Percentiles rank a stretch among this genome's conserved stretches.
Conservation (phyloP, 805 yeast genomes). For the Saturnispora sekii region DNA sequence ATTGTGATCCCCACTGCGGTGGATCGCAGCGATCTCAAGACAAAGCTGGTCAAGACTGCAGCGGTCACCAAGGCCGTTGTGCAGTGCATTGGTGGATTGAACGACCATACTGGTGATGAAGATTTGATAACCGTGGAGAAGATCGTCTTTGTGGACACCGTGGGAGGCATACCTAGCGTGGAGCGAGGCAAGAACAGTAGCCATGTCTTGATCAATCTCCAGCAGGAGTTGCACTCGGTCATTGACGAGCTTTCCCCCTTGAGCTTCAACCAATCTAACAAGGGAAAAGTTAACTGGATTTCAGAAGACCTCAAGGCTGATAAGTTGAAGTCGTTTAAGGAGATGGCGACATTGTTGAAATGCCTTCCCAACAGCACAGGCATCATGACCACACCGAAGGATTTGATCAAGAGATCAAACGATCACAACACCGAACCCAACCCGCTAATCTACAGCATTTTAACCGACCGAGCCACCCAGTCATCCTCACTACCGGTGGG, state of each 20-base stretch:
- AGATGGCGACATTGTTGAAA: conserved; percentile 50
- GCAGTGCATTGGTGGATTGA: conserved; percentile 24
- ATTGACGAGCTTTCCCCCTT: conserved; percentile 40
- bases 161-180: conserved; percentile 86
- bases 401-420: conserved; percentile 45
- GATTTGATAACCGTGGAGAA: conserved; percentile 61
- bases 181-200: conserved; percentile 65
- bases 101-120: conserved; percentile 13
- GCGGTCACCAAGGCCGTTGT: conserved; percentile 33
- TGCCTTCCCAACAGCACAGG: conserved; percentile 55
- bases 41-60: conserved; percentile 30
- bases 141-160: conserved; percentile 62
- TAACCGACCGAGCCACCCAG: conserved; percentile 85
- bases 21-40: conserved; percentile 24
- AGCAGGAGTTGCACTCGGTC: conserved; percentile 69
- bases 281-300: conserved; percentile 5
- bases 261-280: conserved; percentile 6
- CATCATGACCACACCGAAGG: conserved; percentile 69
- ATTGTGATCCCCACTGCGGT: conserved; percentile 50
- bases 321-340: conserved; percentile 48
- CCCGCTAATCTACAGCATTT: conserved; percentile 80
- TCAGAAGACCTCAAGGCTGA: conserved; percentile 8
- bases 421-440: conserved; percentile 51
- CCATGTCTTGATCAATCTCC: conserved; percentile 78
- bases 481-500: conserved; percentile 83